phyloP scores from a whole-genome alignment of 1,284 basidiomycete genomes.

The Microbotryum violaceum region DNA sequence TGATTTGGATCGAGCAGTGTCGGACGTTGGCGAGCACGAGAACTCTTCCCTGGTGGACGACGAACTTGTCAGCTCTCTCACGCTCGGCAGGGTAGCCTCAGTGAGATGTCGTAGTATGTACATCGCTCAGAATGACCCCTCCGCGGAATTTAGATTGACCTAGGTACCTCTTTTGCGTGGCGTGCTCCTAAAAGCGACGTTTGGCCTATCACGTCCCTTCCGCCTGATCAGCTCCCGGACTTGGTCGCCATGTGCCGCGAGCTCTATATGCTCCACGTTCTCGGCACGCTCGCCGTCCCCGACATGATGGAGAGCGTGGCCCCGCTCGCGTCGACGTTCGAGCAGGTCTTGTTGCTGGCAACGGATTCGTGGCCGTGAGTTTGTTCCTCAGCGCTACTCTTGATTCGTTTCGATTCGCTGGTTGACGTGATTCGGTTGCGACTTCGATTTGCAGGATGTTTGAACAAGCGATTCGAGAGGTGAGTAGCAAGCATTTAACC shows the following conservation, averaged over 20 bases:
- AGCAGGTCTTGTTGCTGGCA: conserved; percentile 19
- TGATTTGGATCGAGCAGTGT: conserved; percentile 8
- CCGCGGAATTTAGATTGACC: neutral
- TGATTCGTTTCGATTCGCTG: neutral
- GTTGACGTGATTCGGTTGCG: neutral
- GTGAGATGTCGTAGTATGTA: conserved; percentile 27
- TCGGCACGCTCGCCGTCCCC: conserved; percentile 20
- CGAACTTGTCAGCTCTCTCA: conserved; percentile 20
- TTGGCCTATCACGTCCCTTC: conserved; percentile 2
- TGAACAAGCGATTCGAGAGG: conserved; percentile 12
- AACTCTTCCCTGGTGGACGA: conserved; percentile 22
- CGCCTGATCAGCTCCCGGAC: neutral
- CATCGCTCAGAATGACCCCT: neutral
- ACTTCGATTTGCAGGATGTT: conserved; percentile 5
- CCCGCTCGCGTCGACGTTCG: conserved; percentile 17
- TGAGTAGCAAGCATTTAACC: no score
- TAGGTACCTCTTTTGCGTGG: no score
- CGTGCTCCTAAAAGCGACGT: neutral
- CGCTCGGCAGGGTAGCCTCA: conserved; percentile 12
- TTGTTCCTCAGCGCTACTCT: neutral
- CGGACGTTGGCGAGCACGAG: conserved; percentile 25
- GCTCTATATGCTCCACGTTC: conserved; percentile 7
- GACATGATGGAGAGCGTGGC: conserved; percentile 23
- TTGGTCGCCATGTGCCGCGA: conserved; percentile 15
- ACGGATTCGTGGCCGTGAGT: conserved; percentile 23